Base-by-base conservation (phyloP, 1,284 basidiomycete species). In the Moesziomyces parantarcticus region DNA sequence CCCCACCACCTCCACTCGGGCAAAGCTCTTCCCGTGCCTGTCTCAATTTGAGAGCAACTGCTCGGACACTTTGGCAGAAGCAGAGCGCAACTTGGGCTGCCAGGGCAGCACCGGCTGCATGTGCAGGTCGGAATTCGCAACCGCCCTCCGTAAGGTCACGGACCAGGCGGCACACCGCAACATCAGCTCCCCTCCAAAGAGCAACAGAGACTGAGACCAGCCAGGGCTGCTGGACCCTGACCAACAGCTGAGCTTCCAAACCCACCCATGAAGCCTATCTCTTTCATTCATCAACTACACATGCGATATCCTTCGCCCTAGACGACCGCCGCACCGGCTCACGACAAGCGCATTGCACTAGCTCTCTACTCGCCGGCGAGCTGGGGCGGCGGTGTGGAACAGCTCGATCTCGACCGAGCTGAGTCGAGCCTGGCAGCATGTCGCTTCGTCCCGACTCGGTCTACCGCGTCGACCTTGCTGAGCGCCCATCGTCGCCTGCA, bases 371-470 rank as follows among this genome's bases (percentile, higher is more conserved):
- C 29, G 36, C 36, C 6, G 36, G 16, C 18, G 36, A 39, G 36
- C 16, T 16, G 5, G 16, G 36, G 36, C 36, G 1, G 2, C 6
- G 36, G 47, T 22, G 23, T 29, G 47, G 18, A 14, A 25, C 32
- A 16, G 55, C 55, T 50, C 23, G 41, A 26, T 11, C 29, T 3
- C 42, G 16, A 32, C 8, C 18, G 21, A 26, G 20, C n/a, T 14
- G 18, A 21, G 34, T 21, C 14, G 22, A 25, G 11, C 9, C 20
- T 18, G 16, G 25, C 44, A 50, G 9, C 4, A 69, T 69, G 66
- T 63, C 60, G 32, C 50, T 69, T 34, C 57, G 60, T 16, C 22
- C 60, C 7, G 66, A 69, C 49, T 58, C 66, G 44, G 53, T 69
- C 26, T 69, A 69, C 34, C 60, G 66, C 39, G 60, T 63, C 16